Evolutionary conservation across 495 filamentous ascomycete species (phyloP), one percentile per base, ranked within the genome.

Genomic region (Amorphotheca resinae): DNA sequence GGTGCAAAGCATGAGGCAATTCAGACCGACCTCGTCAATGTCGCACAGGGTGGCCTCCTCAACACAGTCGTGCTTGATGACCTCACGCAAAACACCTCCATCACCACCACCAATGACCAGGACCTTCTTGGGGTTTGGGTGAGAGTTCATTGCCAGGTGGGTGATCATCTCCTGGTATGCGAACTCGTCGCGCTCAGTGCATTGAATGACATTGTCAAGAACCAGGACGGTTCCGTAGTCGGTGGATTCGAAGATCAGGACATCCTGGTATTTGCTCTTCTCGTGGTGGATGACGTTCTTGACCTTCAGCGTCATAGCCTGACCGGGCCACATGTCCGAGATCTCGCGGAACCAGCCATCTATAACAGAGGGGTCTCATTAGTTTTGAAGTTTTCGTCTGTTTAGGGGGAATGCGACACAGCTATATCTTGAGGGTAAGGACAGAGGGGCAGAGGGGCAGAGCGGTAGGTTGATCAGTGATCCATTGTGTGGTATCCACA

Each of bases 141-240:
- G 91, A 18, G 91, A 85, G 76, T 93, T 93, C 84, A 99, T 88
- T 65, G 86, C 91, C 41, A 96, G 74, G 67, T 99, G 87, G 45
- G 91, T 86, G 68, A 99, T 99, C 91, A 99, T 99, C 77, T 99
- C 93, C 69, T 99, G 93, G 77, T 96, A 96, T 66, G 85, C 80
- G 73, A 96, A 96, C 71, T 99, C 93, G 60, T 99, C 93, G 32
- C 87, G 76, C 77, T 96, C 91, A 44, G 91, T 95, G 72, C 80
- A 87, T 67, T 96, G 91, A 64, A 99, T 95, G 61, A 94, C 91
- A 59, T 95, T 95, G 74, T 99, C 91, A 30, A 99, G 74, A 33
- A 99, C 88, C n/a, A 99, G 76, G 38, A 96, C 89, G 53, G 77
- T 93, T 56, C 91, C 91, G 64, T 96, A 84, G 76, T 95, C 76